Evolutionary conservation across 768 basidiomycete species (phyloP), one percentile per base, ranked within the genome.

Genomic region (Suillus weaverae): DNA sequence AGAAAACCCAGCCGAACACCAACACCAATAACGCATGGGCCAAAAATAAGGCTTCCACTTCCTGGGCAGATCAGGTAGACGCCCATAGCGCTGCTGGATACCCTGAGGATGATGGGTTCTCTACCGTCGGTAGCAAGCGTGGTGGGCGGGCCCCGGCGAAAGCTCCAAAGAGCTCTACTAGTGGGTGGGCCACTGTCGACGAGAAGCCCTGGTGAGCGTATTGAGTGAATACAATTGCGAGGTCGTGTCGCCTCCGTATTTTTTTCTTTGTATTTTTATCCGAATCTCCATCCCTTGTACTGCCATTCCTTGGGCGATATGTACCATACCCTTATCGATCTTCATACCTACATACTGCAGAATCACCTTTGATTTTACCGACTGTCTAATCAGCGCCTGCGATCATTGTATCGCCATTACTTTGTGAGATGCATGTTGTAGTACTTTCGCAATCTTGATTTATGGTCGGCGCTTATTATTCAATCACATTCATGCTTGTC

Each of bases 41-140:
- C 3, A 69, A 33, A 30, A 48, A 5, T 0, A 50, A 53, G 20
- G n/a, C 66, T 7, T 68, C 10, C 65, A 70, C 66, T 11, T 70
- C 13, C 63, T 73, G 75, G 74, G 74, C 76, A 22, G 76, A 76
- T 16, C 66, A 76, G 55, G 67, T 77, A 30, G 74, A 76, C 0
- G 66, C 61, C 10, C 69, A 38, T 66, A 51, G 36, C 66, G 63
- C 63, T 39, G 63, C 60, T 57, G 61, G 62, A 22, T 55, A 63
- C 35, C 36, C 55, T 18, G 20, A n/a, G 0, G 35, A 53, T 13
- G 64, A 50, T 35, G 43, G 16, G 3, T 65, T 60, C 46, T 63
- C 62, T 16, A 36, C 44, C 41, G 60, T 59, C 50, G 9, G 62
- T n/a, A 62, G 65, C 50, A 75, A 71, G 32, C 67, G 62, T 13